Percentiles rank a stretch among this genome's conserved stretches.
Conservation (phyloP, 169 alveolate species). For the Pseudocohnilembus persalinus region DNA sequence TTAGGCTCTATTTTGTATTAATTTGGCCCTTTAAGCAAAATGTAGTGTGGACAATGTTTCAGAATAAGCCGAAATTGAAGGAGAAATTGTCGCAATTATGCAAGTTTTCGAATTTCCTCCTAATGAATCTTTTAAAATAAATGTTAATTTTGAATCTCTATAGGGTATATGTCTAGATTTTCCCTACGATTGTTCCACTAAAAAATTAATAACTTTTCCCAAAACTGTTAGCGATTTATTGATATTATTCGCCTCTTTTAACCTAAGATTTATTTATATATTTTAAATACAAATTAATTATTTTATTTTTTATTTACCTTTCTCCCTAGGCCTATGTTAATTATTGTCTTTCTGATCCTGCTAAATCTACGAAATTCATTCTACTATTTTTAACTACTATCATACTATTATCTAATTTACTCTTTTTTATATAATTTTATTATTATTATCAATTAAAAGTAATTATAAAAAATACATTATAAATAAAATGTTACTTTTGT, state of each 20-base stretch:
- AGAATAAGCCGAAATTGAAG: slow-evolving; percentile 56
- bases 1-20: slow-evolving; percentile 71
- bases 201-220: slow-evolving; percentile 52
- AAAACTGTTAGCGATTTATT: slow-evolving; percentile 79
- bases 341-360: slow-evolving; percentile 83
- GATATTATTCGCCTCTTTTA: slow-evolving; percentile 82
- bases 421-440: slow-evolving; percentile 29
- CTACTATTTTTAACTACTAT: slow-evolving; percentile 27
- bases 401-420: background rate
- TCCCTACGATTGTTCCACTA: slow-evolving; percentile 49
- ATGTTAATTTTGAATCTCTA: slow-evolving; percentile 77
- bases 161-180: slow-evolving; percentile 75
- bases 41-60: slow-evolving; percentile 83
- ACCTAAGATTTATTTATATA: slow-evolving; percentile 4
- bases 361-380: slow-evolving; percentile 82
- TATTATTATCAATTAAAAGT: slow-evolving; percentile 22
- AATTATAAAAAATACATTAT: too few relatives aligned
- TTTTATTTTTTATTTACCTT: slow-evolving; percentile 9
- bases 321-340: slow-evolving; percentile 2
- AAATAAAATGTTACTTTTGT: slow-evolving; percentile 21
- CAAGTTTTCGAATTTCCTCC: slow-evolving; percentile 89
- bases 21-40: slow-evolving; percentile 87
- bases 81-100: slow-evolving; percentile 78
- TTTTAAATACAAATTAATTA: background rate
- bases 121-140: slow-evolving; percentile 70